Conservation (phyloP, 2,329 filamentous ascomycete species). For the Xylariales sp. region DNA sequence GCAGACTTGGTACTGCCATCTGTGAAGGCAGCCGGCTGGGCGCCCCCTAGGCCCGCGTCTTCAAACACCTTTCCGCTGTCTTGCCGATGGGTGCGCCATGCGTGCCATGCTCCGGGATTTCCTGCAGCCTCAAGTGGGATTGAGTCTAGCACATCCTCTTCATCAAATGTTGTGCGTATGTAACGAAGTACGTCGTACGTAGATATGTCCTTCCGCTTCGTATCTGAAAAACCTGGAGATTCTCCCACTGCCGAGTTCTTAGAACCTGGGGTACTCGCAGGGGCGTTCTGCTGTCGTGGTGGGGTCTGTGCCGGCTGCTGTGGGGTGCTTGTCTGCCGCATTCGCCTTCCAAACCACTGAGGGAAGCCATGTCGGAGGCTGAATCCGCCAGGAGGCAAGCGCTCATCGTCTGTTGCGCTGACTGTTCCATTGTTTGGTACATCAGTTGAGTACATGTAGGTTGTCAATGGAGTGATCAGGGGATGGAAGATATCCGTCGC, state of each 20-base stretch:
- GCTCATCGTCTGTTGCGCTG: conserved; percentile 77
- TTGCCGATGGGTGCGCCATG: conserved; percentile 72
- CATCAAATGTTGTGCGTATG: conserved; percentile 76
- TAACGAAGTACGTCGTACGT: conserved; percentile 73
- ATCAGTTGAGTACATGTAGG: conserved; percentile 84
- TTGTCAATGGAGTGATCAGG: conserved; percentile 87
- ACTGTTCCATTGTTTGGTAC: conserved; percentile 72
- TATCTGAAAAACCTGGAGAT: conserved; percentile 35
- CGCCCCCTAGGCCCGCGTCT: conserved; percentile 15
- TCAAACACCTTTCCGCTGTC: conserved; percentile 37
- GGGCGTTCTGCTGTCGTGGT: conserved; percentile 20
- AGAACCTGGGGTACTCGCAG: conserved; percentile 18
- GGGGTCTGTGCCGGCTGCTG: conserved; percentile 23
- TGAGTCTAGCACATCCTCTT: conserved; percentile 70
- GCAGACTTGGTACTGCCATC: neutral
- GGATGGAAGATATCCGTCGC: conserved; percentile 93
- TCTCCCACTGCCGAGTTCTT: conserved; percentile 20
- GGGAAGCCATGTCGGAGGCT: conserved; percentile 89
- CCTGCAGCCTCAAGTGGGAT: conserved; percentile 79
- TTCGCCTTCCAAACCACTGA: conserved; percentile 72
- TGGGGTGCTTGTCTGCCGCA: conserved; percentile 38
- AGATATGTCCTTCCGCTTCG: conserved; percentile 40
- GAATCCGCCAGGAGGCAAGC: conserved; percentile 83
- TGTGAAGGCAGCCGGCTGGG: conserved; percentile 3
- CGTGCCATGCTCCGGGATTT: conserved; percentile 90